Base-by-base conservation (phyloP, 2,329 filamentous ascomycete genomes). In the Fusarium verrucosum region DNA sequence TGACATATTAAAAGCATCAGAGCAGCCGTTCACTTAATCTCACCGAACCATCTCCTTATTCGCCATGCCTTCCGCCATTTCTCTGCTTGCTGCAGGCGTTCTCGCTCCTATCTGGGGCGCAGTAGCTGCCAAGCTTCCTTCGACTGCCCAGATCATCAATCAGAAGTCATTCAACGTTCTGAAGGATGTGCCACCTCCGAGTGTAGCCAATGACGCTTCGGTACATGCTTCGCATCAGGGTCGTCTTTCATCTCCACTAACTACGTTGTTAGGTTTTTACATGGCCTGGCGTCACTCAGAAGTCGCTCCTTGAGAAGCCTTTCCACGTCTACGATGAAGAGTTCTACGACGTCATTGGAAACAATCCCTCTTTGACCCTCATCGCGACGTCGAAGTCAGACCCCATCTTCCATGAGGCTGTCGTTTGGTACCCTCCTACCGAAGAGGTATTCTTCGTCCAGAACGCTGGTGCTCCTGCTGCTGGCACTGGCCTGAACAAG, bases 401-500 rank as follows among this genome's bases (percentile, higher is more conserved):
- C 46, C 82, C 81, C 0, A 62, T 84, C 8, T 86, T 84, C 42
- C 84, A 87, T 50, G 85, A 87, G 62, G 84, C 84, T 5, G 81
- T 83, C 7, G 78, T 84, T 0, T 87, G 82, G 81, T 81, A 78
- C 20, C 73, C 68, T 6, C 76, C 76, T 3, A 83, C 80, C 0
- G 78, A 85, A 23, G 83, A 85, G 54, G 75, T 84, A 9, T 85
- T 85, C 68, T 85, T 86, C 44, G 81, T 79, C 1, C 82, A 85
- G 55, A 83, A 82, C 35, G 82, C 83, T 0, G 83, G 83, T 0
- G 74, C 78, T 0, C 62, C 57, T 0, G 80, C 74, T 7, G 78
- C 82, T 4, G 83, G 83, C 2, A 85, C 83, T 0, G 79, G 82
- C 0, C 69, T 85, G 1, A 77, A 80, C 46, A 84, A 83, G 68